Evolutionary conservation across 257 asterid genomes (phyloP).

Genomic region (Rehmannia glutinosa): DNA sequence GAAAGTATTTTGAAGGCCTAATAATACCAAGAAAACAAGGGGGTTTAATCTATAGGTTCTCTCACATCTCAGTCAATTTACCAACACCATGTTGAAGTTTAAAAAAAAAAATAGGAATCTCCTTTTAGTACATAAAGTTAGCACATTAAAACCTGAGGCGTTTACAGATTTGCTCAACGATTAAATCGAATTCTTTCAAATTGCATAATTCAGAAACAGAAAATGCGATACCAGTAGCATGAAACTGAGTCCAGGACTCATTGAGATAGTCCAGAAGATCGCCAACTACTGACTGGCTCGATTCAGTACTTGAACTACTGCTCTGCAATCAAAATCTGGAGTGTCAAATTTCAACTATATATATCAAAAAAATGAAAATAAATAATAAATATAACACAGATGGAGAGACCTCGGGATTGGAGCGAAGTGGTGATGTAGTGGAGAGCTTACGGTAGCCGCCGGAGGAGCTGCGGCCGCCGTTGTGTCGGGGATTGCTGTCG

Average conservation of each 20-base stretch:
- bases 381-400: background rate
- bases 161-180: too few relatives aligned
- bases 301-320: conserved; percentile 30
- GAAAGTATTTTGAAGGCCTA: too few relatives aligned
- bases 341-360: background rate
- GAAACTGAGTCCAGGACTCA: conserved; percentile 98
- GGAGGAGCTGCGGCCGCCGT: conserved; percentile 12
- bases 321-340: conserved; percentile 37
- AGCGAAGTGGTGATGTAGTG: conserved; percentile 37
- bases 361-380: background rate
- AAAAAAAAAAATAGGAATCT: too few relatives aligned
- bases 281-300: conserved; percentile 61
- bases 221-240: conserved; percentile 73
- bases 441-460: conserved; percentile 37
- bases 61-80: too few relatives aligned
- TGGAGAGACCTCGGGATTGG: conserved; percentile 39
- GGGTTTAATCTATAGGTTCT: too few relatives aligned
- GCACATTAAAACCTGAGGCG: too few relatives aligned
- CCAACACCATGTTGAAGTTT: background rate
- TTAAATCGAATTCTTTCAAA: background rate
- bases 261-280: conserved; percentile 91
- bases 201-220: background rate
- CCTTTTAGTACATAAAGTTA: too few relatives aligned
- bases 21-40: too few relatives aligned
- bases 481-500: conserved; percentile 17